phyloP scores from a whole-genome alignment of 1,284 basidiomycete genomes.

The Ceratobasidium sp. region DNA sequence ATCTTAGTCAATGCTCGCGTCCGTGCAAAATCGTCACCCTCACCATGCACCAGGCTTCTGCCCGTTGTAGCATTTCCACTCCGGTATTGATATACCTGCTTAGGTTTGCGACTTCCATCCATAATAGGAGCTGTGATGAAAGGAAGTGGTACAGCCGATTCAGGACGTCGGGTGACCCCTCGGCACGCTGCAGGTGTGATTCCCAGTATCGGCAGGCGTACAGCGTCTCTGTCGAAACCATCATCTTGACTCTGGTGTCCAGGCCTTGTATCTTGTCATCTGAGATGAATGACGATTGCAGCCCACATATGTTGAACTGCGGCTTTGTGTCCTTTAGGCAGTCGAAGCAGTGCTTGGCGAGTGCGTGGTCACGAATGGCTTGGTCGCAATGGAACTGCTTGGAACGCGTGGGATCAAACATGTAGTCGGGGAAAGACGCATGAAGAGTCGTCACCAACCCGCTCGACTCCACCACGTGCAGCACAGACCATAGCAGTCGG shows the following conservation, averaged over 20 bases:
- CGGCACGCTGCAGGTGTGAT: background rate
- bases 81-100: background rate
- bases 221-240: background rate
- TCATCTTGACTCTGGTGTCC: background rate
- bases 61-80: background rate
- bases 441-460: slow-evolving; percentile 18
- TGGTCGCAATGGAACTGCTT: background rate
- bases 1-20: background rate
- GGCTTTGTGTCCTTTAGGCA: background rate
- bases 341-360: slow-evolving; percentile 8
- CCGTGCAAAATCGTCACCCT: background rate
- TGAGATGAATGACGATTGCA: background rate
- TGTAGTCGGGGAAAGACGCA: slow-evolving; percentile 21
- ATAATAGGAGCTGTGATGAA: background rate
- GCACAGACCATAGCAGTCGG: background rate
- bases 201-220: slow-evolving; percentile 11
- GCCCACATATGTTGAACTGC: slow-evolving; percentile 12
- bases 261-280: background rate
- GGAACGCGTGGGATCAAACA: slow-evolving; percentile 17
- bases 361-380: background rate
- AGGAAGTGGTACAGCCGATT: background rate
- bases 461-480: background rate
- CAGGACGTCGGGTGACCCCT: background rate
- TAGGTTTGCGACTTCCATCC: background rate
- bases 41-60: background rate